Base-by-base conservation (phyloP, 2,329 filamentous ascomycete genomes). In the Claviceps sp. region DNA sequence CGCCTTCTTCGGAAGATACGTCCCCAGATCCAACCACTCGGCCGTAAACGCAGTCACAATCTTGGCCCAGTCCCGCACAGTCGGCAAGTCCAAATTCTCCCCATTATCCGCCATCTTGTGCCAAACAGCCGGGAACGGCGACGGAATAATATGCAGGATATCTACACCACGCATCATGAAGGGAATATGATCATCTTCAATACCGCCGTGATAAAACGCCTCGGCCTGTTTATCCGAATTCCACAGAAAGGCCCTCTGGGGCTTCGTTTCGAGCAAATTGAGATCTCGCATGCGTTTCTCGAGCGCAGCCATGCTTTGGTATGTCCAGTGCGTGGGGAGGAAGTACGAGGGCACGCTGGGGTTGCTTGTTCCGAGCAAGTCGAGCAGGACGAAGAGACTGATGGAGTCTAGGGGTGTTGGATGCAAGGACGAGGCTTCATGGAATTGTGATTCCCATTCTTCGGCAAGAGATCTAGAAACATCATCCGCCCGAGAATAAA, bases 271-370 rank as follows among this genome's bases (percentile, higher is more conserved):
- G 55, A 91, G 78, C 38, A 85, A 68, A 1, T 73, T 72, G 1
- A 90, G 71, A 10, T 74, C 69, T 38, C 89, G 81, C 64, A 96
- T 74, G 26, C 89, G 83, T 49, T 73, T 68, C 69, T 97, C 91
- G 16, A 94, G 70, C 2, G 71, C 69, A 1, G 87, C 84, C 73
- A 97, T 80, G 54, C 78, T 77, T 58, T 80, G 74, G 66, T 97
- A 97, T 1, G 90, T 89, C 91, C 91, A 96, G 65, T 97, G 91
- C 0, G 91, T 96, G 1, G 84, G 85, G 54, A 82, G 76, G 65
- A 94, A 96, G 70, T 91, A 96, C 0, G 88, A 94, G 1, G 89
- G 89, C 1, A 98, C 76, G 0, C 61, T 70, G 0, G 90, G 89
- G 43, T 79, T 67, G 11, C 78, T 69, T 0, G 80, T 71, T 8